Evolutionary conservation across 345 rosid species (phyloP), one percentile per base, ranked within the genome.

Genomic region (Triadica sebifera): DNA sequence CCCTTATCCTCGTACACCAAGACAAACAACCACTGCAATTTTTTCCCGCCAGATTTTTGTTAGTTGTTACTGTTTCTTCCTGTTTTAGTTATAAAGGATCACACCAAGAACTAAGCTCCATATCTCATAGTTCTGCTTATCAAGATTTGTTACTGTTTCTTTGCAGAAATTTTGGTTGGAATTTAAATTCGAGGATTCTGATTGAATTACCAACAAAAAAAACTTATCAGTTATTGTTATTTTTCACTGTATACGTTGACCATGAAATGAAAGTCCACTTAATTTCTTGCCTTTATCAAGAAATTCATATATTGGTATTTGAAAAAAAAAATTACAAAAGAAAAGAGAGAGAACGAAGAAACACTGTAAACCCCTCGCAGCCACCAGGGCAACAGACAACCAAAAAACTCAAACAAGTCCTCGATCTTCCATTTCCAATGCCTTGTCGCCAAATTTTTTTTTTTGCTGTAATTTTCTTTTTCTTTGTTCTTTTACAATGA

Each of bases 1-100:
- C 78, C 70, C 80, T 63, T 77, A 55, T 58, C 75, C 75, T 81
- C 85, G 67, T 72, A 29, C 37, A 45, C 39, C 39, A 16, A 0
- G 8, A 0, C 0, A 60, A 50, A 13, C 29, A 9, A 0, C 59
- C 4, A 2, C 73, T 38, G 12, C 34, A 46, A 17, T 45, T 72
- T 74, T 50, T 53, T 63, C 75, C 81, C 73, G 69, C 67, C 77
- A 46, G 39, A 67, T 39, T 66, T 34, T 53, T 79, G n/a, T 29
- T 68, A n/a, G 3, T 25, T 50, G 5, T 47, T 29, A 29, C 34
- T 29, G 34, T 29, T 29, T 29, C 34, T 29, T 29, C 34, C 34
- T 29, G 34, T 29, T 29, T 29, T 29, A 29, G 34, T 29, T 29
- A 29, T 29, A 29, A 29, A 29, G 34, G 34, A 29, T 29, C 34